Evolutionary conservation across 2,329 filamentous ascomycete species (phyloP).

Genomic region (Sarocladium brachiariae): DNA sequence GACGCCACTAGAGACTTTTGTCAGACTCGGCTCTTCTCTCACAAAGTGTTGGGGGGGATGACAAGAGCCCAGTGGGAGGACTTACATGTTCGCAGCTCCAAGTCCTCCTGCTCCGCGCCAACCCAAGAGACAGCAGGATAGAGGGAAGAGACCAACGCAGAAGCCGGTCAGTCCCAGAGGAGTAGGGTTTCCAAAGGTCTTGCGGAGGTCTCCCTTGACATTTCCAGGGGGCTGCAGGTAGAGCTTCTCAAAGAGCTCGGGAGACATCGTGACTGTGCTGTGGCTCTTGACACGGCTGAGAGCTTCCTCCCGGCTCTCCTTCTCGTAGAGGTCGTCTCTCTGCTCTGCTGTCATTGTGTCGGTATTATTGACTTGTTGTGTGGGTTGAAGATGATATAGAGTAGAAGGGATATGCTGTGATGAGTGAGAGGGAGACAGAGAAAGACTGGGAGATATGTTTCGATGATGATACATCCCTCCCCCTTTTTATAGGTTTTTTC

Average conservation of each 20-base stretch:
- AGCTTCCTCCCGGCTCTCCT: background rate
- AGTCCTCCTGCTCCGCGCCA: constrained; percentile 44
- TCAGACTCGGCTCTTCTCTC: too few species aligned
- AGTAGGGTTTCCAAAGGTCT: constrained; percentile 55
- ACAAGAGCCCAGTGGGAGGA: too few species aligned
- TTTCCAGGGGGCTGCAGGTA: constrained; percentile 48
- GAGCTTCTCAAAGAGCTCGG: constrained; percentile 58
- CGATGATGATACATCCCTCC: too few species aligned
- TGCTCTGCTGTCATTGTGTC: too few species aligned
- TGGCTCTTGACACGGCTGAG: background rate
- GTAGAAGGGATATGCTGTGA: too few species aligned
- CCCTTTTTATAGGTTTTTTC: too few species aligned
- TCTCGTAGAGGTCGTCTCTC: too few species aligned
- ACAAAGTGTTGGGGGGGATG: too few species aligned
- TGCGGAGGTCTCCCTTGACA: constrained; percentile 46
- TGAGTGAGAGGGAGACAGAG: too few species aligned
- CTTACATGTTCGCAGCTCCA: constrained; percentile 35
- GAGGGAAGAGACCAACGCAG: constrained; percentile 39
- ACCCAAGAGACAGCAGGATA: constrained; percentile 45
- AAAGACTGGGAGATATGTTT: too few species aligned
- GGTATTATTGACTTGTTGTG: too few species aligned
- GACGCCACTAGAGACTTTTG: constrained; percentile 19
- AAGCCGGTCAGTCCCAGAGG: constrained; percentile 51
- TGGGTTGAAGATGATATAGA: too few species aligned
- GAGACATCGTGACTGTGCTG: constrained; percentile 14